A percentile compares a stretch with the other conserved stretches of the same genome.
Evolutionary conservation across 139 green algal species (phyloP).

Genomic region (Tetratostichococcus sp.): DNA sequence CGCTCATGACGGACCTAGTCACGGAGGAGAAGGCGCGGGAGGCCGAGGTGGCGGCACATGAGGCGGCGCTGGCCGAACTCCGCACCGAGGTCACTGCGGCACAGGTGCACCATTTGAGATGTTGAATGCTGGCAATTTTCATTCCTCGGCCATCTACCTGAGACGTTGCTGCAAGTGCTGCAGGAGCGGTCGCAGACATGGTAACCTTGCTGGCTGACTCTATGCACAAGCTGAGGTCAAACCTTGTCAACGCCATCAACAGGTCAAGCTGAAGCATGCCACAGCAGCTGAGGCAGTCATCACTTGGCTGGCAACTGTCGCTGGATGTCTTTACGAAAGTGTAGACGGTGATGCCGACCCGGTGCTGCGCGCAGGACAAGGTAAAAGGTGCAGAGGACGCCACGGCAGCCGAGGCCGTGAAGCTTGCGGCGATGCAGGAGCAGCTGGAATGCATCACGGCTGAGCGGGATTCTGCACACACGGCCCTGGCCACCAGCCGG

Average conservation of each 20-base stretch:
- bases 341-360: too few relatives aligned
- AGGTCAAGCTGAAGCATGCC: too few relatives aligned
- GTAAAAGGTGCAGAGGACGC: neutral
- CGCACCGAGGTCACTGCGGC: neutral
- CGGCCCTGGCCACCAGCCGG: neutral
- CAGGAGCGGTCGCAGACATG: too few relatives aligned
- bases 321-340: too few relatives aligned
- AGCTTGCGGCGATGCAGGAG: neutral
- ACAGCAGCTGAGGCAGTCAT: neutral
- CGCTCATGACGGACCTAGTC: neutral
- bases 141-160: too few relatives aligned
- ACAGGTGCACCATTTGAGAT: neutral
- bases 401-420: neutral
- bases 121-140: too few relatives aligned
- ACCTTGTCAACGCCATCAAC: too few relatives aligned
- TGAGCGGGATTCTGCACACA: neutral
- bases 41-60: neutral
- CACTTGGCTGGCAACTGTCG: too few relatives aligned
- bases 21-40: neutral
- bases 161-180: too few relatives aligned
- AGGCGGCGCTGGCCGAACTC: neutral
- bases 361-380: too few relatives aligned
- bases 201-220: too few relatives aligned
- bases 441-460: neutral
- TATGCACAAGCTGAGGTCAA: too few relatives aligned